Percentiles rank a stretch among this genome's conserved stretches.
phyloP scores from a whole-genome alignment of 257 asterid species.

The Orobanche coerulescens region DNA sequence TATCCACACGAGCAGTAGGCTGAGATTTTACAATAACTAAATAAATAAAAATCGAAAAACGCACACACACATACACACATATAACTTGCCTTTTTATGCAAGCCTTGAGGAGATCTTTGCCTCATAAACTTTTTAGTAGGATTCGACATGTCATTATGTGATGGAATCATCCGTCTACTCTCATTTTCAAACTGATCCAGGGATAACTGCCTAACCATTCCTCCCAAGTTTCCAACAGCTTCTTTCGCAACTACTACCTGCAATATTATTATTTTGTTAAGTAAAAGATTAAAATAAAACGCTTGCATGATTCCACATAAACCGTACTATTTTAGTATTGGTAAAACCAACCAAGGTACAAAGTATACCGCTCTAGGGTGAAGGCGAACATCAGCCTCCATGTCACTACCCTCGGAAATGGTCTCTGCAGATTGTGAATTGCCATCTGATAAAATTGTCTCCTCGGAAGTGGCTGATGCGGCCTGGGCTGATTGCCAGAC shows the following conservation, averaged over 20 bases:
- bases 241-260: conserved; percentile 99
- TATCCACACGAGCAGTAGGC: conserved; percentile 12
- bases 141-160: conserved; percentile 65
- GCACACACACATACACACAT: conserved; percentile 11
- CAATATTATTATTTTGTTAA: conserved; percentile 14
- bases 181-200: conserved; percentile 98
- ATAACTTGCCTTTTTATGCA: conserved; percentile 86
- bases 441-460: conserved; percentile 60
- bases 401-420: conserved; percentile 70
- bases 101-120: conserved; percentile 94
- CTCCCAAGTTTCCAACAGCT: conserved; percentile 88
- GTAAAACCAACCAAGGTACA: too few relatives aligned
- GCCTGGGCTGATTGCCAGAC: conserved; percentile 94
- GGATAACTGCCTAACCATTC: conserved; percentile 95
- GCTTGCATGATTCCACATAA: conserved; percentile 3
- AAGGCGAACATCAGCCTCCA: conserved; percentile 85
- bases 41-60: background rate
- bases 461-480: conserved; percentile 62
- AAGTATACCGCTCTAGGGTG: conserved; percentile 88
- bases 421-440: conserved; percentile 68
- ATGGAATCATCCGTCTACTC: conserved; percentile 85
- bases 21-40: background rate
- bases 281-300: conserved; percentile 10
- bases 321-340: too few relatives aligned
- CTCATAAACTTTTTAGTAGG: conserved; percentile 74